Percentiles rank a stretch among this genome's conserved stretches.
phyloP scores from a whole-genome alignment of 2,329 filamentous ascomycete genomes.

The Stromatinia cepivora region DNA sequence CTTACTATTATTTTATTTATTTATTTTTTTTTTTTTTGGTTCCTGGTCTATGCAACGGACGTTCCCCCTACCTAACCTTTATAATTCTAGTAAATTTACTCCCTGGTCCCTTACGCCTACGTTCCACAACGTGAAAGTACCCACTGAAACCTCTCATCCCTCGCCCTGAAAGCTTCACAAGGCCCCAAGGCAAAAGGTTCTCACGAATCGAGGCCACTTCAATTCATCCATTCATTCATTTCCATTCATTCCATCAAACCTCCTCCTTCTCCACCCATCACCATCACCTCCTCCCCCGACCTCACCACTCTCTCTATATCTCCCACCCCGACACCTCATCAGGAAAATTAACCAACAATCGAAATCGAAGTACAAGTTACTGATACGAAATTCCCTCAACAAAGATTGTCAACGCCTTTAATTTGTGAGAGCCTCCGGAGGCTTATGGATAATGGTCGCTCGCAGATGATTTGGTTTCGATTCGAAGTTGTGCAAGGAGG shows the following conservation, averaged over 20 bases:
- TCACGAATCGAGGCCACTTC: slow-evolving; percentile 19
- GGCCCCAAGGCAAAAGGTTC: slow-evolving; percentile 19
- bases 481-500: slow-evolving; percentile 33
- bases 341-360: slow-evolving; percentile 3
- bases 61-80: slow-evolving; percentile 13
- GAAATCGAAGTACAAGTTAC: slow-evolving; percentile 30
- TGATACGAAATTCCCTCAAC: slow-evolving; percentile 26
- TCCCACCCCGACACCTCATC: slow-evolving; percentile 19
- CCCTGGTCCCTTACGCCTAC: slow-evolving; percentile 5
- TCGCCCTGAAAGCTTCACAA: slow-evolving; percentile 17
- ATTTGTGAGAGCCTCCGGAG: slow-evolving; percentile 38
- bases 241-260: slow-evolving; percentile 15
- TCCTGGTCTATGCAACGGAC: slow-evolving; percentile 16
- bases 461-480: slow-evolving; percentile 36
- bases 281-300: slow-evolving; percentile 12
- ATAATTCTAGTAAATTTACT: neutral
- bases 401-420: slow-evolving; percentile 25
- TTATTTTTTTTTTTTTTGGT: too few species aligned
- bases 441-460: slow-evolving; percentile 39
- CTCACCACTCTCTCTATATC: slow-evolving; percentile 8
- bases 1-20: neutral
- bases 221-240: slow-evolving; percentile 14
- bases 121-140: slow-evolving; percentile 8
- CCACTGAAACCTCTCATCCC: slow-evolving; percentile 14
- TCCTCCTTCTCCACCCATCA: neutral